Conservation (phyloP, 2,329 filamentous ascomycete genomes). For the Ophiostoma himal-ulmi region DNA sequence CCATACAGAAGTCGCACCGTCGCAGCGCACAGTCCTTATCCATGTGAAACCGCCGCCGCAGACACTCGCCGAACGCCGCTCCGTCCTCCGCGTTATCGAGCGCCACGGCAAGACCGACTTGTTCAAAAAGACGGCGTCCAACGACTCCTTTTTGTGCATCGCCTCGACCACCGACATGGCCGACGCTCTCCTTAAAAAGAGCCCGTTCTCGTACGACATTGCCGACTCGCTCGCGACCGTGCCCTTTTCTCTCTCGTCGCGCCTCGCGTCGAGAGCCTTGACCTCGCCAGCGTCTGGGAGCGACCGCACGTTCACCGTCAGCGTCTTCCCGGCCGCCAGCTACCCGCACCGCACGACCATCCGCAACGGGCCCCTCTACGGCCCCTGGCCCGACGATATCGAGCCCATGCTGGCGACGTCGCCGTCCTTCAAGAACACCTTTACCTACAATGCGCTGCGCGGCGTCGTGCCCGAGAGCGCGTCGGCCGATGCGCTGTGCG, state of each 20-base stretch:
- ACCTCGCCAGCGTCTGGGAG: conserved; percentile 19
- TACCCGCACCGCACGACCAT: conserved; percentile 40
- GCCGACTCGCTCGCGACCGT: conserved; percentile 27
- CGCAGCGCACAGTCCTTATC: conserved; percentile 39
- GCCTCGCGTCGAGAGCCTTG: conserved; percentile 16
- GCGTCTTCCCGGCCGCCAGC: conserved; percentile 36
- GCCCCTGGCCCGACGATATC: conserved; percentile 38
- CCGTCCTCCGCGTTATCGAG: conserved; percentile 48
- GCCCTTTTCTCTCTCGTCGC: background rate
- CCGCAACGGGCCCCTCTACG: conserved; percentile 35
- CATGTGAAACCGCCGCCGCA: conserved; percentile 47
- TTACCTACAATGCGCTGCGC: conserved; percentile 36
- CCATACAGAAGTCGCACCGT: background rate
- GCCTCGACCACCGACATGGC: conserved; percentile 39
- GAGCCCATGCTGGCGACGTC: conserved; percentile 12
- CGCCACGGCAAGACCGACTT: conserved; percentile 44
- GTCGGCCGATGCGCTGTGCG: conserved; percentile 37
- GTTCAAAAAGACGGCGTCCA: conserved; percentile 46
- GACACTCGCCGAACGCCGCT: conserved; percentile 50
- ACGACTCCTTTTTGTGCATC: conserved; percentile 47
- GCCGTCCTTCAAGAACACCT: conserved; percentile 31
- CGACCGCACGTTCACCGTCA: conserved; percentile 35
- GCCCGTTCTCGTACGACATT: conserved; percentile 44
- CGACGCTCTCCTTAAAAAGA: conserved; percentile 37
- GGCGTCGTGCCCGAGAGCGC: conserved; percentile 38